Evolutionary conservation across 371 early-diverging fungal genomes (phyloP).

Genomic region (Rhizopus sp.): DNA sequence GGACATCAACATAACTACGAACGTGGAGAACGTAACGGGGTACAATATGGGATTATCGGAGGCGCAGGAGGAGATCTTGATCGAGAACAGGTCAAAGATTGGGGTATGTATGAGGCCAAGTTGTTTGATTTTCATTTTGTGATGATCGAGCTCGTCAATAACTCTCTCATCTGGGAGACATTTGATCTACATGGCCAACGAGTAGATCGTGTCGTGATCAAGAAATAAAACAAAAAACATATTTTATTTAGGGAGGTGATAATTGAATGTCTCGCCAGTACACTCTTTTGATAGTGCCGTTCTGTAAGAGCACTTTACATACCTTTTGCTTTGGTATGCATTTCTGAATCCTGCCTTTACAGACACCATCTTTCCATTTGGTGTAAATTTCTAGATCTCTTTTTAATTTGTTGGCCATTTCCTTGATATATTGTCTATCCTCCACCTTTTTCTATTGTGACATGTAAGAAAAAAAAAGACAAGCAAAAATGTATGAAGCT

Average conservation of each 20-base stretch:
- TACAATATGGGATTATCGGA: conserved; percentile 70
- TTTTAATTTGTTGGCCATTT: conserved; percentile 34
- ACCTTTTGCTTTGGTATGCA: conserved; percentile 26
- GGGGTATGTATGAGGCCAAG: conserved; percentile 61
- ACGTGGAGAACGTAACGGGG: conserved; percentile 54
- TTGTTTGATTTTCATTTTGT: conserved; percentile 62
- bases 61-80: conserved; percentile 79
- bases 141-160: no score
- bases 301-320: conserved; percentile 41
- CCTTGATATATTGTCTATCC: conserved; percentile 27
- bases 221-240: no score
- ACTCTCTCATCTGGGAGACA: no score
- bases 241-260: not conserved
- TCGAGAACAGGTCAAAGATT: conserved; percentile 67
- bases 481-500: conserved; percentile 11
- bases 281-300: conserved; percentile 39
- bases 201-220: no score
- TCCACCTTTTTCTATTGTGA: conserved; percentile 7
- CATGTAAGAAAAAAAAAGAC: not conserved
- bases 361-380: conserved; percentile 42
- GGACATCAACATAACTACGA: conserved; percentile 87
- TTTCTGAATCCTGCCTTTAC: conserved; percentile 15
- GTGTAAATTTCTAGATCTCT: conserved; percentile 28
- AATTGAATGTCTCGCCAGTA: conserved; percentile 45
- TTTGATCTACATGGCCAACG: no score